Evolutionary conservation across 2,329 filamentous ascomycete genomes (phyloP).

Genomic region (Cladophialophora chaetospira): DNA sequence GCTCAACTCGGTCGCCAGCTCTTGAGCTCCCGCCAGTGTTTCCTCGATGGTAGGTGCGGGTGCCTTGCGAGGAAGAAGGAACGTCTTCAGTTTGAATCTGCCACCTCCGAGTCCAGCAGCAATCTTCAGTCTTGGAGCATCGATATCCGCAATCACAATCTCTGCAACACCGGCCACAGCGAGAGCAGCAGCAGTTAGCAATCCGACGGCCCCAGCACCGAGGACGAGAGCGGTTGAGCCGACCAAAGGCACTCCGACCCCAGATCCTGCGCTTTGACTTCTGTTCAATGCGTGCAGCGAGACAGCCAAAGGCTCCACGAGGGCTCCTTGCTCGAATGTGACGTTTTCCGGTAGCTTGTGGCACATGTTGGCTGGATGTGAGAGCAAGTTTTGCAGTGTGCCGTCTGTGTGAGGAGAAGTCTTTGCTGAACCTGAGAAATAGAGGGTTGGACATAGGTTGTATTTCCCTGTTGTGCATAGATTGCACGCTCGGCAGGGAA

Average conservation of each 20-base stretch:
- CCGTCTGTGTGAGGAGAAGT: conserved; percentile 64
- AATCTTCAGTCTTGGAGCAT: conserved; percentile 58
- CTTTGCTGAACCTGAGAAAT: conserved; percentile 62
- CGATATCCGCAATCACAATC: conserved; percentile 64
- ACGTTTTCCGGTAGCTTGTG: conserved; percentile 58
- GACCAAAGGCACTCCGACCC: conserved; percentile 37
- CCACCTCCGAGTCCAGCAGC: conserved; percentile 46
- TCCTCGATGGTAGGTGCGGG: conserved; percentile 40
- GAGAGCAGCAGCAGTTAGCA: conserved; percentile 61
- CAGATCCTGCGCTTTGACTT: conserved; percentile 47
- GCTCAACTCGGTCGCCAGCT: conserved; percentile 39
- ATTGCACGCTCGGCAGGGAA: conserved; percentile 70
- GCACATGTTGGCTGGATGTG: conserved; percentile 63
- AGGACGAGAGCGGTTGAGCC: conserved; percentile 58
- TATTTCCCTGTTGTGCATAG: conserved; percentile 60
- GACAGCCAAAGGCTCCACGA: conserved; percentile 63
- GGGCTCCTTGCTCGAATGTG: conserved; percentile 58
- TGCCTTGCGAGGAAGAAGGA: conserved; percentile 40
- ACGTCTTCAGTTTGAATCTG: conserved; percentile 39
- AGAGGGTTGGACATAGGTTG: conserved; percentile 63
- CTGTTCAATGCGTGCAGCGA: conserved; percentile 61
- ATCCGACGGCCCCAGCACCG: conserved; percentile 63
- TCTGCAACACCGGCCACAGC: conserved; percentile 55
- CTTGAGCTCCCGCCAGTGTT: conserved; percentile 43
- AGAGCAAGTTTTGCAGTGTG: conserved; percentile 64